Evolutionary conservation across 352 stramenopile genomes (phyloP).

Genomic region (Peronospora tabacina): DNA sequence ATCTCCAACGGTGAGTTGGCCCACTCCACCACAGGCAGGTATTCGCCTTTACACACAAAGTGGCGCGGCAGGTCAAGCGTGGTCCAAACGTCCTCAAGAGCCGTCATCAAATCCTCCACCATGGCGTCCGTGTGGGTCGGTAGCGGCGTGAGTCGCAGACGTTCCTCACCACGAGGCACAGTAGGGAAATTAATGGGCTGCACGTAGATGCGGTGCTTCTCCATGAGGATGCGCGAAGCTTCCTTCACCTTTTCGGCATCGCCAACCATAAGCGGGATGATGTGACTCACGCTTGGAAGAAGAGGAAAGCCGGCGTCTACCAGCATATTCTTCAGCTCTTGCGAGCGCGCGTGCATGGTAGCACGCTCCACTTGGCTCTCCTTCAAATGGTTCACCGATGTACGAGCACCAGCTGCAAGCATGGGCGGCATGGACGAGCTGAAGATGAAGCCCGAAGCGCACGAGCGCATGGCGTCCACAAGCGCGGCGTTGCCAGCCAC

Average conservation of each 20-base stretch:
- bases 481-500: slow-evolving; percentile 76
- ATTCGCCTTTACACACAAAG: slow-evolving; percentile 54
- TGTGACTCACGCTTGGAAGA: slow-evolving; percentile 83
- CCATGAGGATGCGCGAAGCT: slow-evolving; percentile 84
- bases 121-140: slow-evolving; percentile 85
- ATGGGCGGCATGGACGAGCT: slow-evolving; percentile 86
- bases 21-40: slow-evolving; percentile 77
- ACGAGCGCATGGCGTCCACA: slow-evolving; percentile 84
- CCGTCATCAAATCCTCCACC: slow-evolving; percentile 78
- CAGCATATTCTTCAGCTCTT: slow-evolving; percentile 77
- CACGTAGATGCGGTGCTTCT: slow-evolving; percentile 88
- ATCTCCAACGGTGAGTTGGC: slow-evolving; percentile 49
- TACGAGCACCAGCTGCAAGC: slow-evolving; percentile 70
- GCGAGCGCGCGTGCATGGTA: slow-evolving; percentile 77
- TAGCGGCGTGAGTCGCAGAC: slow-evolving; percentile 80
- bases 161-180: slow-evolving; percentile 83
- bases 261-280: slow-evolving; percentile 85
- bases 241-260: slow-evolving; percentile 86
- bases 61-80: slow-evolving; percentile 69
- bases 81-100: slow-evolving; percentile 83
- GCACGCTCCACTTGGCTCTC: slow-evolving; percentile 74
- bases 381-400: slow-evolving; percentile 80
- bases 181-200: slow-evolving; percentile 91
- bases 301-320: slow-evolving; percentile 80
- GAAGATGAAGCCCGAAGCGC: slow-evolving; percentile 86